Percentiles rank a stretch among this genome's conserved stretches.
These are phyloP conservation scores for Globisporangium spinosum DNA, from an alignment of 352 stramenopile genomes.

Conservation along the genomic window DNA sequence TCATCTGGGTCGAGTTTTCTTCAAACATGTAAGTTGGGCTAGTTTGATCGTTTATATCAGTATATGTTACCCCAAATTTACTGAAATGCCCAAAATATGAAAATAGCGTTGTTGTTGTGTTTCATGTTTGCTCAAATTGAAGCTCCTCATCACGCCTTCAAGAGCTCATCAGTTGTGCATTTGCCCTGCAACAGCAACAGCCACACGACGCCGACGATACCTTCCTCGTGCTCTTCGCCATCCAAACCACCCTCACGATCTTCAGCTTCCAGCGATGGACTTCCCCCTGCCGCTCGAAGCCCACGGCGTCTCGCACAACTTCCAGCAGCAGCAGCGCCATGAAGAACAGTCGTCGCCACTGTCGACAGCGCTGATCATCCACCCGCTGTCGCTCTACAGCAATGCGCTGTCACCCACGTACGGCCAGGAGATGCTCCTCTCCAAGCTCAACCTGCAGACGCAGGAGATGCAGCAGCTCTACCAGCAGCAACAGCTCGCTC, in stretches of 20 bases:
- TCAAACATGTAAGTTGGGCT: background rate
- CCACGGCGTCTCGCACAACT: constrained; percentile 6
- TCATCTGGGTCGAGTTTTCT: background rate
- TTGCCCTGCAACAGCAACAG: background rate
- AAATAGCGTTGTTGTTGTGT: constrained; percentile 4
- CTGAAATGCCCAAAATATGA: background rate
- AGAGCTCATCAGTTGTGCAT: constrained; percentile 13
- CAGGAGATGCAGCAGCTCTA: constrained; percentile 34
- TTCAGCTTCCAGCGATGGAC: constrained; percentile 2
- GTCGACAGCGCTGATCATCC: constrained; percentile 54
- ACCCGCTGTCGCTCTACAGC: constrained; percentile 53
- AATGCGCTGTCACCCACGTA: constrained; percentile 28
- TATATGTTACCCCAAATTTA: background rate
- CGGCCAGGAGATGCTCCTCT: constrained; percentile 34
- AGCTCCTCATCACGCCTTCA: background rate
- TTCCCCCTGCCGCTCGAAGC: constrained; percentile 17
- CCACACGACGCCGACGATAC: background rate
- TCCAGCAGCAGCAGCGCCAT: background rate
- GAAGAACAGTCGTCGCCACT: background rate
- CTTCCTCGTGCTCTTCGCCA: background rate
- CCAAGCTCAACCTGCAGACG: constrained; percentile 27
- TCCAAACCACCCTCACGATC: background rate
- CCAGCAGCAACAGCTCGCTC: constrained; percentile 17
- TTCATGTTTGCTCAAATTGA: constrained; percentile 5
- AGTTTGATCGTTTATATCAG: background rate